These are phyloP conservation scores for Podaxis sp. DNA, from an alignment of 768 basidiomycete genomes.

Conservation along the genomic window DNA sequence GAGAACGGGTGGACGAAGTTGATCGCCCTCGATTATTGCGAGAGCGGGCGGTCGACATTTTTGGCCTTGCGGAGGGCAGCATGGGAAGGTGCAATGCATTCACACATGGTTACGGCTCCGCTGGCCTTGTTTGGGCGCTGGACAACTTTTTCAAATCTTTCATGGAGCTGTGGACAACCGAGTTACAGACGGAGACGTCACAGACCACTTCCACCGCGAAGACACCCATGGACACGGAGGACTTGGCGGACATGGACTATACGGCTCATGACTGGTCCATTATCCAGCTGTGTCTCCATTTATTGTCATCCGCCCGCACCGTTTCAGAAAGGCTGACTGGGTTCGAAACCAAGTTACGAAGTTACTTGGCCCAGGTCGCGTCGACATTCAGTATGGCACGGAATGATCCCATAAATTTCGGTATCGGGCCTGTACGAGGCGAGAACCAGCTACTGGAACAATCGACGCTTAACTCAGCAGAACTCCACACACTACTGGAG, in stretches of 20 bases:
- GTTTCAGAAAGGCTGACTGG: slow-evolving; percentile 60
- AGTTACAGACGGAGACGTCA: slow-evolving; percentile 37
- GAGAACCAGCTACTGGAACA: slow-evolving; percentile 74
- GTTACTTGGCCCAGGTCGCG: slow-evolving; percentile 54
- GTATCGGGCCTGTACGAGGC: slow-evolving; percentile 59
- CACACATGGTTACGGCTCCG: slow-evolving; percentile 85
- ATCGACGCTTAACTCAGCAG: slow-evolving; percentile 78
- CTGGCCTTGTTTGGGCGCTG: slow-evolving; percentile 68
- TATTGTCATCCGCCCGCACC: slow-evolving; percentile 75
- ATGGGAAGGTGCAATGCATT: slow-evolving; percentile 69
- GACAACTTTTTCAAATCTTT: slow-evolving; percentile 72
- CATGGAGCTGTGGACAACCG: slow-evolving; percentile 56
- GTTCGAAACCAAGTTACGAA: slow-evolving; percentile 71
- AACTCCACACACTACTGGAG: slow-evolving; percentile 61
- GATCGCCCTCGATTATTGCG: slow-evolving; percentile 64
- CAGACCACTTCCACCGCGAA: slow-evolving; percentile 23
- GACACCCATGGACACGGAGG: slow-evolving; percentile 41
- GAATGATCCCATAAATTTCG: slow-evolving; percentile 48
- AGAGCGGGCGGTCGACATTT: slow-evolving; percentile 72
- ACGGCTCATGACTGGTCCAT: slow-evolving; percentile 84
- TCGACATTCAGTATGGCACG: slow-evolving; percentile 53
- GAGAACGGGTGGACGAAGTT: slow-evolving; percentile 30
- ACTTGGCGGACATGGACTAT: slow-evolving; percentile 81
- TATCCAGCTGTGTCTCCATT: slow-evolving; percentile 78
- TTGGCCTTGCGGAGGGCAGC: slow-evolving; percentile 77